Conservation (phyloP, 208 protist genomes). For the Trypanosoma avium region DNA sequence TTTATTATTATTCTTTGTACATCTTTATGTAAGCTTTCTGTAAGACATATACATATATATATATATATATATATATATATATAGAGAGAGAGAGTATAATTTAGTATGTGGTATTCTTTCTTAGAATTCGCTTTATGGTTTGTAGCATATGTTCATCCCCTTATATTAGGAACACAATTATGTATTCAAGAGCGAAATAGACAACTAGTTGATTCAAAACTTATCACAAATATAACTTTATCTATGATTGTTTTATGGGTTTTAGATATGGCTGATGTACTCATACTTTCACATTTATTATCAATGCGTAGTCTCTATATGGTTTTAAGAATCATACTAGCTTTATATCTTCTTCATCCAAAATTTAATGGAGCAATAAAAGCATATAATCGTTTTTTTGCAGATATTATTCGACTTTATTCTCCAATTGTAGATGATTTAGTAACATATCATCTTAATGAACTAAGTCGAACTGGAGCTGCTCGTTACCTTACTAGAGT, state of each 20-base stretch:
- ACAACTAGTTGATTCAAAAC: no score
- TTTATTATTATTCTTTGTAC: no score
- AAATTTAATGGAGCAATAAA: constrained; percentile 52
- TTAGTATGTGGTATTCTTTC: no score
- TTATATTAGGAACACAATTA: no score
- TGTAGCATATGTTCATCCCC: no score
- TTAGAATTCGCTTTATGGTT: no score
- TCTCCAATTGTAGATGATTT: constrained; percentile 47
- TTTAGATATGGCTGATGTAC: constrained; percentile 48
- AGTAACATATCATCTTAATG: constrained; percentile 51
- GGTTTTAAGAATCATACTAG: constrained; percentile 49
- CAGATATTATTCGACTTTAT: constrained; percentile 46
- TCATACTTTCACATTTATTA: constrained; percentile 63
- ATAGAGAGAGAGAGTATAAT: no score
- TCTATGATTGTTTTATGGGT: constrained; percentile 17
- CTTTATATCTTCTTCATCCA: constrained; percentile 64
- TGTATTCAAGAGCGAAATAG: no score
- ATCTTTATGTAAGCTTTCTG: no score
- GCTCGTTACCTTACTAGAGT: constrained; percentile 41
- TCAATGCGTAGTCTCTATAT: constrained; percentile 57
- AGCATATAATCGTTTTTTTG: constrained; percentile 55
- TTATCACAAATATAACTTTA: neutral
- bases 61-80: no score
- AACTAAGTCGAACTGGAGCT: constrained; percentile 45
- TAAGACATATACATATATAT: no score